Base-by-base conservation (phyloP, 768 basidiomycete species). In the Pisolithus marmoratus region DNA sequence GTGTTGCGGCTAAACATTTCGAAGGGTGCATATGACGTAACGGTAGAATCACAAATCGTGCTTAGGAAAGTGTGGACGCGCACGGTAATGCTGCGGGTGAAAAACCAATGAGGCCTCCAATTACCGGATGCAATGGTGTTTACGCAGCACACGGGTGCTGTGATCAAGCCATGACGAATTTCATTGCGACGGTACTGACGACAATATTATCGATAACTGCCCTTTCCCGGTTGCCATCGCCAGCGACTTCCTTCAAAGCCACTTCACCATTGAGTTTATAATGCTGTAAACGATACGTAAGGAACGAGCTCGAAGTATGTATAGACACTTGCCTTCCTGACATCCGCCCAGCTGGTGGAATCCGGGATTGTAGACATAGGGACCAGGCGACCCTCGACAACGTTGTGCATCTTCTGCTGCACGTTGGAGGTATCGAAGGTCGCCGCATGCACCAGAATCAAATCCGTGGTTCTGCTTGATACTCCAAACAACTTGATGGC, bases 401-500 rank as follows among this genome's bases (percentile, higher is more conserved):
- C 73, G 0, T 67, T 69, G 31, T 70, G 66, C 79, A 92, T 86
- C 50, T 66, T 71, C n/a, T 65, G 60, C 58, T 78, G 65, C 12
- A 85, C 67, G n/a, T 77, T 68, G 3, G 63, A 56, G 3, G 67
- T 54, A 29, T 70, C 67, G 2, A 75, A 68, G 17, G 73, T 67
- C 15, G 69, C 74, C 27, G 96, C 75, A 12, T 84, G 77, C 14
- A 95, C 84, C 9, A 95, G 82, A 29, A 94, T 61, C 19, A 96
- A 74, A 14, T 83, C 72, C 0, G 73, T 77, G 24, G 80, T 85
- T 5, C 66, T 68, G 38, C 86, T 82, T 0, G 87, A 85, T 6
- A 96, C 74, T 5, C 94, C 94, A 60, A 92, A 95, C 52, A 90
- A 81, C 46, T 82, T 78, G 54, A 98, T 81, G 0, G 87, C 87